Evolutionary conservation across 495 filamentous ascomycete genomes (phyloP).

Genomic region (Annulohypoxylon maeteangense): DNA sequence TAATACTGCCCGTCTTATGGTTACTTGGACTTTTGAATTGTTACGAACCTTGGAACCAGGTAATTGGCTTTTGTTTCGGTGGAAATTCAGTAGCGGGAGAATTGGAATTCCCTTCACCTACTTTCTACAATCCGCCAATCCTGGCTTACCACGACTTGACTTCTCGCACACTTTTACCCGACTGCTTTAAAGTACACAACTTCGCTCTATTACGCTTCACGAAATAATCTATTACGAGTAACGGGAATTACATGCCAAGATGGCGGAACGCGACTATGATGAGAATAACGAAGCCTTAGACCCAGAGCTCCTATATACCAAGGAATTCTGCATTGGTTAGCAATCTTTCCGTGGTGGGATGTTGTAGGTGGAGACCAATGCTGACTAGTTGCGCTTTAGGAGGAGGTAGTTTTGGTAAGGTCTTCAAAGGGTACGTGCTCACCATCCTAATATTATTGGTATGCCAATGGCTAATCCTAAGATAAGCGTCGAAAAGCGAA

Average conservation of each 20-base stretch:
- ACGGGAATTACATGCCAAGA: constrained; percentile 40
- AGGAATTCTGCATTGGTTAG: constrained; percentile 92
- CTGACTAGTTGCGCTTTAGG: constrained; percentile 51
- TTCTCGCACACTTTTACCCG: constrained; percentile 1
- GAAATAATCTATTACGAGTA: constrained; percentile 34
- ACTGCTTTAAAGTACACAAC: constrained; percentile 5
- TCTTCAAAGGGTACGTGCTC: constrained; percentile 85
- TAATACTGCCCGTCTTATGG: constrained; percentile 7
- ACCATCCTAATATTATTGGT: neutral
- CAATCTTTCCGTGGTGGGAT: constrained; percentile 23
- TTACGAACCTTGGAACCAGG: neutral
- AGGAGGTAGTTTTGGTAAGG: constrained; percentile 93
- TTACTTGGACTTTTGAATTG: constrained; percentile 1
- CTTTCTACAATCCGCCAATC: constrained; percentile 36
- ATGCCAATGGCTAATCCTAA: constrained; percentile 45
- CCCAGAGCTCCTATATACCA: constrained; percentile 89
- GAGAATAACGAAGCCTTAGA: constrained; percentile 66
- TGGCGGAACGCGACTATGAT: constrained; percentile 58
- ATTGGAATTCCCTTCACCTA: constrained; percentile 29
- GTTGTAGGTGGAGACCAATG: constrained; percentile 10
- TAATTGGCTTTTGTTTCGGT: constrained; percentile 5
- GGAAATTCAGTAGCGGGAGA: neutral
- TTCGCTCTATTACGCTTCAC: constrained; percentile 29
- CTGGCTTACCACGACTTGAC: constrained; percentile 19
- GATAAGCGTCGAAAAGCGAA: constrained; percentile 80